Evolutionary conservation across 306 rosid species (phyloP).

Genomic region (Leucaena leucocephala): DNA sequence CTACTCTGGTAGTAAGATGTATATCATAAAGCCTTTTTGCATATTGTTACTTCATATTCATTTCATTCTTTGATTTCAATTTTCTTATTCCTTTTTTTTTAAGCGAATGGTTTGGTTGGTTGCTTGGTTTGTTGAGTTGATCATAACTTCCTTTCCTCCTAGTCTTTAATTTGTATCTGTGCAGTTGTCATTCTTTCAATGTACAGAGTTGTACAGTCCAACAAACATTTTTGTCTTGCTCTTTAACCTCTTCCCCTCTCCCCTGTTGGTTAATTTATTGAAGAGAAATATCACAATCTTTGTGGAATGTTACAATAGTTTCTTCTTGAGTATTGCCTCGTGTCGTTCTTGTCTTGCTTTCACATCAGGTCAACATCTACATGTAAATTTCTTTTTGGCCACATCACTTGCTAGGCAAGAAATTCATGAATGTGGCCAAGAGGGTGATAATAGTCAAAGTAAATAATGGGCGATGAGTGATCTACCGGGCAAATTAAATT

Average conservation of each 20-base stretch:
- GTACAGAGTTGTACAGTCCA: constrained; percentile 36
- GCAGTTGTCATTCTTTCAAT: constrained; percentile 28
- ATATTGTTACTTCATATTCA: constrained; percentile 50
- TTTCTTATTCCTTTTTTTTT: constrained; percentile 2
- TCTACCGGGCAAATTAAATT: too few relatives aligned
- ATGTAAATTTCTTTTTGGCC: too few relatives aligned
- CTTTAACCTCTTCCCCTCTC: not conserved
- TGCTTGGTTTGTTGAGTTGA: constrained; percentile 40
- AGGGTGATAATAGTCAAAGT: too few relatives aligned
- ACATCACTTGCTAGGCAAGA: too few relatives aligned
- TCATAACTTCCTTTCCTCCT: constrained; percentile 32
- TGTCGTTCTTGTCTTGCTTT: not conserved
- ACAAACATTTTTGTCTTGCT: constrained; percentile 16
- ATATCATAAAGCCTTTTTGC: constrained; percentile 45
- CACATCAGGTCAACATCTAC: too few relatives aligned
- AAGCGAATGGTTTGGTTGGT: constrained; percentile 33
- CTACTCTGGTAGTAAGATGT: constrained; percentile 63
- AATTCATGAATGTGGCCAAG: too few relatives aligned
- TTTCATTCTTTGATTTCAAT: constrained; percentile 63
- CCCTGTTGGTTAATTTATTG: not conserved
- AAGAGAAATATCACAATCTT: not conserved
- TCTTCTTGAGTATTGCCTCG: not conserved
- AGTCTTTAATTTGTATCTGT: constrained; percentile 56
- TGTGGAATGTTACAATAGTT: constrained; percentile 10
- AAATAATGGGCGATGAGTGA: too few relatives aligned